phyloP scores from a whole-genome alignment of 345 rosid species.

The Geranium rotundifolium region DNA sequence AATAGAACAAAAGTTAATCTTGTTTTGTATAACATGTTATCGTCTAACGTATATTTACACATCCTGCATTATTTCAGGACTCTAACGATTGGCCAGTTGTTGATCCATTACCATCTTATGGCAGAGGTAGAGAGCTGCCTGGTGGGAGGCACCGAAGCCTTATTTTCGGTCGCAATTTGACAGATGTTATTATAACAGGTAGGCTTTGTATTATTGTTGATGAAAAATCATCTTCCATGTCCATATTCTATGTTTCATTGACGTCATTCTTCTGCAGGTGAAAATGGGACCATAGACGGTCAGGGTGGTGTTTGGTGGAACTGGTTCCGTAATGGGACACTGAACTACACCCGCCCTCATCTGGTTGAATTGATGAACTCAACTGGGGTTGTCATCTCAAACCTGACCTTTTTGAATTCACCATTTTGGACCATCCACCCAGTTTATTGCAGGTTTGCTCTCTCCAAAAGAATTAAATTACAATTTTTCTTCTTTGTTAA shows the following conservation, averaged over 20 bases:
- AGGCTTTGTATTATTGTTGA: constrained; percentile 8
- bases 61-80: constrained; percentile 32
- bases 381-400: constrained; percentile 69
- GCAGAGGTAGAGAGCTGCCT: constrained; percentile 88
- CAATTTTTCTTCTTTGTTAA: no score
- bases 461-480: constrained; percentile 7
- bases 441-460: constrained; percentile 84
- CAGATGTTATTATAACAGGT: constrained; percentile 95
- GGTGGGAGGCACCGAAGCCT: constrained; percentile 87
- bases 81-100: constrained; percentile 85
- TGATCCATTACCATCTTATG: constrained; percentile 94
- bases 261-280: constrained; percentile 39
- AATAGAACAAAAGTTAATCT: no score
- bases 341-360: constrained; percentile 88
- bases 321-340: constrained; percentile 52
- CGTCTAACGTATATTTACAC: neutral
- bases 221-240: constrained; percentile 1
- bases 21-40: neutral
- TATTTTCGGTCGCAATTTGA: constrained; percentile 74
- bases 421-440: constrained; percentile 99
- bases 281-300: constrained; percentile 89
- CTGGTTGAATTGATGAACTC: constrained; percentile 92
- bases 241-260: constrained; percentile 10
- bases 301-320: constrained; percentile 95
- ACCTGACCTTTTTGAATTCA: constrained; percentile 76